These are phyloP conservation scores for Neonectria faginata DNA, from an alignment of 2,329 filamentous ascomycete species.

Conservation along the genomic window DNA sequence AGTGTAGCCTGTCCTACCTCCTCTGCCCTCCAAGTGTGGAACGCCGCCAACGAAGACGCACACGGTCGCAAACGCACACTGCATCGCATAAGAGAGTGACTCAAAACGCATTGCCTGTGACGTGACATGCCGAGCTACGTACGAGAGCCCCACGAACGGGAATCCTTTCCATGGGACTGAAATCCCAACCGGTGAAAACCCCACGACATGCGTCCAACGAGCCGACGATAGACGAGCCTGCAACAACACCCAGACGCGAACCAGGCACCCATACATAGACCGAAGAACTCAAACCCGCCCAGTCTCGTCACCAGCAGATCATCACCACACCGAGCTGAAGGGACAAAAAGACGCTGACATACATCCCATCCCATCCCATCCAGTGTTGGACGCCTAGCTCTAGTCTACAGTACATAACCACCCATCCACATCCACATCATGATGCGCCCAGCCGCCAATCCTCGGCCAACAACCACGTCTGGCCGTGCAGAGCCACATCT, in stretches of 20 bases:
- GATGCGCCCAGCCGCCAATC: conserved; percentile 8
- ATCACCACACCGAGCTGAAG: not conserved
- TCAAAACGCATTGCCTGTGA: conserved; percentile 14
- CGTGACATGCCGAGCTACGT: conserved; percentile 7
- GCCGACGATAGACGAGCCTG: not conserved
- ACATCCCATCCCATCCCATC: not conserved
- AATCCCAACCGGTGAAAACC: not conserved
- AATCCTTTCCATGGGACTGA: too few species aligned
- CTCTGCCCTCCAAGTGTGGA: conserved; percentile 2
- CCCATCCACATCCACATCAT: not conserved
- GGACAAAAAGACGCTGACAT: conserved; percentile 3
- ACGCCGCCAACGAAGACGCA: conserved; percentile 6
- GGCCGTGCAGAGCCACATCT: conserved; percentile 35
- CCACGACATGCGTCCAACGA: conserved; percentile 3
- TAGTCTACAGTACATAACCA: not conserved
- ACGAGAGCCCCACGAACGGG: not conserved
- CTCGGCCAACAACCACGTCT: conserved; percentile 15
- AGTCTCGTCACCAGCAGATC: not conserved
- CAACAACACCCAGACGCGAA: not conserved
- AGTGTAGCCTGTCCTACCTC: not conserved
- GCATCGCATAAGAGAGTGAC: conserved; percentile 23
- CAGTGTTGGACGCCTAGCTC: conserved; percentile 1
- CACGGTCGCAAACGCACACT: conserved; percentile 28
- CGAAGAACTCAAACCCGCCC: not conserved
- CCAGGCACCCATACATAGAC: conserved; percentile 9